phyloP scores from a whole-genome alignment of 768 basidiomycete species.

The Pleurotus cornucopiae region DNA sequence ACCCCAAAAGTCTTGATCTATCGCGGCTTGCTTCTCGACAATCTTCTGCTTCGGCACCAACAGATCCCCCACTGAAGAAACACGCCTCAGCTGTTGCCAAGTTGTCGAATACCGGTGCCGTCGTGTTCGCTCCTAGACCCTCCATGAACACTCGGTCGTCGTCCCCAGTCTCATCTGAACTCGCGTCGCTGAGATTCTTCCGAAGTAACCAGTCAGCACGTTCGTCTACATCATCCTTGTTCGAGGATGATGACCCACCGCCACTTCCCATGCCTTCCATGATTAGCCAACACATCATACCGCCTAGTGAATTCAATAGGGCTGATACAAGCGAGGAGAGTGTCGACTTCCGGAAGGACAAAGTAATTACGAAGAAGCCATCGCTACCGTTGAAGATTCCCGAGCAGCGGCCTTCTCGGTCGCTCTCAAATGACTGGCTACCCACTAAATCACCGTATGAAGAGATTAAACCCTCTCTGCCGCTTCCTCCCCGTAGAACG shows the following conservation, averaged over 20 bases:
- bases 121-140: slow-evolving; percentile 22
- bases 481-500: slow-evolving; percentile 28
- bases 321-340: slow-evolving; percentile 9
- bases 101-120: slow-evolving; percentile 2
- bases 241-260: slow-evolving; percentile 34
- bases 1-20: slow-evolving; percentile 12
- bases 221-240: slow-evolving; percentile 55
- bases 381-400: background rate
- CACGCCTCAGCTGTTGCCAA: slow-evolving; percentile 10
- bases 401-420: background rate
- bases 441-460: slow-evolving; percentile 21
- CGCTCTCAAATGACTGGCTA: slow-evolving; percentile 12
- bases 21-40: slow-evolving; percentile 20
- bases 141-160: slow-evolving; percentile 55
- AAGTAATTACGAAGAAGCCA: background rate
- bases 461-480: slow-evolving; percentile 29
- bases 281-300: slow-evolving; percentile 44
- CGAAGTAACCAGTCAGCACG: slow-evolving; percentile 35
- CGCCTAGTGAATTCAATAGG: slow-evolving; percentile 52
- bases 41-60: slow-evolving; percentile 16
- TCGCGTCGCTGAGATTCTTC: slow-evolving; percentile 51
- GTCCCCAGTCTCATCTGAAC: slow-evolving; percentile 57
- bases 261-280: slow-evolving; percentile 29
- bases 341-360: background rate
- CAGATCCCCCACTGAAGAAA: slow-evolving; percentile 12